Conservation (phyloP, 1,284 basidiomycete species). For the Naganishia liquefaciens region DNA sequence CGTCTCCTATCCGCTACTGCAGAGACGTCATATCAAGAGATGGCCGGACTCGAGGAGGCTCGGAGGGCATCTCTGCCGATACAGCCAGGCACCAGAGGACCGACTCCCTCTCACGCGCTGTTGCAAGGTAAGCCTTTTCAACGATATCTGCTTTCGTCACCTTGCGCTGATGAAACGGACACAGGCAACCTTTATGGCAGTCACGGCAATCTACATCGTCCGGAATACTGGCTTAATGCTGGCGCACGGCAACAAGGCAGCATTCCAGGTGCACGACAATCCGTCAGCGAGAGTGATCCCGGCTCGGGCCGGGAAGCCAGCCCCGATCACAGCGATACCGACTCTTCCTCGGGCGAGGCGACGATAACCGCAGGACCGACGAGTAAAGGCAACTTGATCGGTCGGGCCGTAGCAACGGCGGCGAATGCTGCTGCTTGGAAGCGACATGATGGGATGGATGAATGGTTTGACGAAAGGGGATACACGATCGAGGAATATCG, state of each 20-base stretch:
- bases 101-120: no score
- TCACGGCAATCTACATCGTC: neutral
- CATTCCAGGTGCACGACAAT: neutral
- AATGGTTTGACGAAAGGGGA: neutral
- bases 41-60: slow-evolving; percentile 8
- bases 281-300: slow-evolving; percentile 20
- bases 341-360: slow-evolving; percentile 22
- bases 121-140: neutral
- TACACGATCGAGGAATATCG: neutral
- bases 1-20: neutral
- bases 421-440: neutral
- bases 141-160: neutral
- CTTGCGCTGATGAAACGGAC: neutral
- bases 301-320: slow-evolving; percentile 20
- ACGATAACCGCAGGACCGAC: slow-evolving; percentile 24
- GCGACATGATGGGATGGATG: neutral
- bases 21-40: neutral
- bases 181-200: neutral
- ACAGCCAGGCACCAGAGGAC: neutral
- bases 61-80: neutral
- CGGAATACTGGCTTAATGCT: no score
- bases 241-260: no score
- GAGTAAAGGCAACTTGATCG: slow-evolving; percentile 23
- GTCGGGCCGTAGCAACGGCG: slow-evolving; percentile 14
- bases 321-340: slow-evolving; percentile 24